Base-by-base conservation (phyloP, 2,329 filamentous ascomycete genomes). In the Colletotrichum camelliae region DNA sequence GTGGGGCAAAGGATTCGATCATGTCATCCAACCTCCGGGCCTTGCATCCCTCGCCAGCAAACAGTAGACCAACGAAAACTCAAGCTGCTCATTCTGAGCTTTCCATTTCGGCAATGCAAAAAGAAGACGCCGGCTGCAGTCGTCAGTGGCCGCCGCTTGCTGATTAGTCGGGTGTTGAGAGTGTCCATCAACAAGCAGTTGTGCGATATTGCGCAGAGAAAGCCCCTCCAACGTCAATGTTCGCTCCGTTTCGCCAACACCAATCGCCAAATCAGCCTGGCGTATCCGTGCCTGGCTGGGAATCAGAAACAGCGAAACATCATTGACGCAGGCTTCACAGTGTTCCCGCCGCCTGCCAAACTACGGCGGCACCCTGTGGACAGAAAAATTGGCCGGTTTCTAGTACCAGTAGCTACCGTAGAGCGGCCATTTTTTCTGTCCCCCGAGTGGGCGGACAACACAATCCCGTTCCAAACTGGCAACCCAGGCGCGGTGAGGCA, bases 1-100 rank as follows among this genome's bases (percentile, higher is more conserved):
- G 67, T 70, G 67, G 67, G 57, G 37, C 67, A 70, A 35, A 70
- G 67, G 67, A 70, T 70, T 62, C 57, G n/a, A 13, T 70, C 67
- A 35, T 70, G 67, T 69, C 67, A 69, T 61, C 67, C 55, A 31
- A 24, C 10, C 12, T 67, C 27, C 64, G 55, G 64, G 64, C 21
- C 43, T 55, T 18, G 61, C 39, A 67, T 67, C 62, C 43, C 12
- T 57, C 65, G 48, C 65, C 61, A 33, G 33, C 24, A 15, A 66
- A 15, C 24, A n/a, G 6, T 27, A 7, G 52, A 48, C 31, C 24
- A 48, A 29, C 24, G 15, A 12, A n/a, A 12, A 29, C 33, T 66
- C 37, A 43, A 35, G 27, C 18, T 31, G 9, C 13, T 35, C 58
- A 8, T 29, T 33, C 10, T 61, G 24, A 13, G 18, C 16, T 61